A percentile compares a stretch with the other conserved stretches of the same genome.
Conservation (phyloP, 257 asterid genomes). For the Penstemon davidsonii region DNA sequence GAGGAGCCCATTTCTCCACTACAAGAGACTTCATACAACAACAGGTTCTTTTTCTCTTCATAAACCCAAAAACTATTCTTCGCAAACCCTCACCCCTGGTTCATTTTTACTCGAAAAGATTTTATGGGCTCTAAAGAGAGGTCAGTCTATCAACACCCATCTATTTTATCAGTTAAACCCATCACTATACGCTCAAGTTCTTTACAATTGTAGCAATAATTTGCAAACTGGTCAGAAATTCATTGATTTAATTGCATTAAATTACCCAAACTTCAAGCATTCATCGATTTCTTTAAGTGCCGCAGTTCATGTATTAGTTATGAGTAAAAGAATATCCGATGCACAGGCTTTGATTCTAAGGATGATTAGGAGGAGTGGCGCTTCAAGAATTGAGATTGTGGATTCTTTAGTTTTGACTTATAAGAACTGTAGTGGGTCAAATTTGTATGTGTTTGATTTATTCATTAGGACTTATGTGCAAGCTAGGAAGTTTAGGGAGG, state of each 20-base stretch:
- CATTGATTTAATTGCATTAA: constrained; percentile 45
- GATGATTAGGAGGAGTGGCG: constrained; percentile 71
- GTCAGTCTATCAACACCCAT: constrained; percentile 43
- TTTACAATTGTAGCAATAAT: constrained; percentile 48
- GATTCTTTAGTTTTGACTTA: constrained; percentile 51
- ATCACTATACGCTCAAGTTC: constrained; percentile 47
- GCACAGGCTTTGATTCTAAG: constrained; percentile 72
- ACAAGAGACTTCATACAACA: constrained; percentile 20
- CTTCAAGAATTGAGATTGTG: constrained; percentile 53
- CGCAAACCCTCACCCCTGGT: constrained; percentile 34
- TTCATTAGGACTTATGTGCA: constrained; percentile 73
- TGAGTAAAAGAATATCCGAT: constrained; percentile 55
- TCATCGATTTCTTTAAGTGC: constrained; percentile 57
- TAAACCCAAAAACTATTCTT: constrained; percentile 5
- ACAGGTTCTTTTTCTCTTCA: constrained; percentile 20
- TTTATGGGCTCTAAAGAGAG: constrained; percentile 58
- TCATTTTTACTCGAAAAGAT: constrained; percentile 57
- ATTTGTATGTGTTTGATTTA: constrained; percentile 53
- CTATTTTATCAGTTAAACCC: constrained; percentile 49
- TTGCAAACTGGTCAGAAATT: constrained; percentile 47
- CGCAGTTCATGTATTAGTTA: constrained; percentile 54
- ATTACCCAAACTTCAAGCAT: constrained; percentile 64
- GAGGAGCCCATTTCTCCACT: constrained; percentile 24
- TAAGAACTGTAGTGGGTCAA: constrained; percentile 41
- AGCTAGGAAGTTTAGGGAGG: constrained; percentile 85